Evolutionary conservation across 2,329 filamentous ascomycete genomes (phyloP), one percentile per base, ranked within the genome.

Genomic region (Zymoseptoria ardabiliae): DNA sequence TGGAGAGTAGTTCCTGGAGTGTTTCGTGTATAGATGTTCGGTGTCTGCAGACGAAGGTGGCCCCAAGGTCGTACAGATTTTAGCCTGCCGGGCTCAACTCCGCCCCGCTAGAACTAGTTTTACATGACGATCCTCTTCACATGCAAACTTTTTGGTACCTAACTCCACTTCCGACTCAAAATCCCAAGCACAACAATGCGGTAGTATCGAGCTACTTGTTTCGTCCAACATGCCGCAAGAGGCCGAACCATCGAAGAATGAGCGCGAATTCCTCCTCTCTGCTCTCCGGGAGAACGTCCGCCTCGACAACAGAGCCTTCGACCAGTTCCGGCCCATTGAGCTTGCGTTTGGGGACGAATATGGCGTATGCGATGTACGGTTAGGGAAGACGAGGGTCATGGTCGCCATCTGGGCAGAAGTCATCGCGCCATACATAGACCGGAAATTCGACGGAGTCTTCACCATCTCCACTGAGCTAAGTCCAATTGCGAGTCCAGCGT

Each of bases 361-460:
- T 81, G 94, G 94, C 63, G 86, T 93, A 67, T 90, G 88, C 67
- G 90, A 96, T 70, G 89, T 97, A 48, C 83, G 86, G 65, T 78
- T 97, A 63, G 94, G 94, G 67, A 96, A 93, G 78, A 97, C 94
- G 58, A 95, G 92, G 70, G 84, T 97, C 60, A 79, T 95, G 61
- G 91, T 88, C 58, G 89, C 90, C 63, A 88, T 96, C 61, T 93
- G 91, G 2, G 89, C 91, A 63, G 90, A 96, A 77, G 89, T 97
- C 62, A 89, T 89, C 10, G 85, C 89, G 48, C 93, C 94, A 50
- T 90, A 88, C 71, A 76, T 88, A 56, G 93, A 97, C 76, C 88
- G 93, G 64, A 93, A 92, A 61, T 96, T 96, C 72, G 94, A 97
- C 73, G 94, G 94, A 73, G 84, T 96, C 74, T 97, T 97, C 79